Percentiles rank a stretch among this genome's conserved stretches.
Evolutionary conservation across 345 rosid genomes (phyloP).

Genomic region (Fremontodendron californicum): DNA sequence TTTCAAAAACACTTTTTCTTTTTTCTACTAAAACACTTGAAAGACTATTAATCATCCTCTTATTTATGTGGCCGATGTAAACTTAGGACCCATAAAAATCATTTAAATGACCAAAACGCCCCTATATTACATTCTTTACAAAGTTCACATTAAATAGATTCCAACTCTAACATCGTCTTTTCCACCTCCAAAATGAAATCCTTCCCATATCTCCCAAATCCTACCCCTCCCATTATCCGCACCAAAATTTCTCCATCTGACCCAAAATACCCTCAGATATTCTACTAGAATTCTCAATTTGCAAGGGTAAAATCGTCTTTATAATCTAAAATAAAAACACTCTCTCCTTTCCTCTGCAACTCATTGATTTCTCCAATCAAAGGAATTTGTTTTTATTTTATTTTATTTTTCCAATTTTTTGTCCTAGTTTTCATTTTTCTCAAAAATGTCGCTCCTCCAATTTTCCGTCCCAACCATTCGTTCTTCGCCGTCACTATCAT

Average conservation of each 20-base stretch:
- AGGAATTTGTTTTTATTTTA: background rate
- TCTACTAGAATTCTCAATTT: background rate
- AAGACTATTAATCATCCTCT: background rate
- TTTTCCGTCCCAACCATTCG: conserved; percentile 26
- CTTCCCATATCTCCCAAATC: background rate
- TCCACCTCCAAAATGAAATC: background rate
- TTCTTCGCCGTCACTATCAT: conserved; percentile 24
- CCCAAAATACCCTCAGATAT: background rate
- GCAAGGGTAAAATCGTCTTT: conserved; percentile 6
- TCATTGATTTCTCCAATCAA: background rate
- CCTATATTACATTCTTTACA: background rate
- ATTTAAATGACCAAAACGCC: background rate
- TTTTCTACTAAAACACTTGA: too few species aligned
- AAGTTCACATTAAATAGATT: background rate
- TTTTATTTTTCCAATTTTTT: background rate
- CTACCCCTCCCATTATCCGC: background rate
- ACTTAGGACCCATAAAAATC: background rate
- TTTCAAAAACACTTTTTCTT: too few species aligned
- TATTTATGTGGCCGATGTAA: background rate
- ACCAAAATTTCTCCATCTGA: background rate
- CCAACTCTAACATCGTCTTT: conserved; percentile 8
- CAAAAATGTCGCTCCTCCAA: conserved; percentile 34
- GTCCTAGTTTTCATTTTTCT: background rate
- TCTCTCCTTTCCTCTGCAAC: background rate
- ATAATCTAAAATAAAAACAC: accelerated